Conservation (phyloP, 352 stramenopile species). For the Phytopythium helicoides region DNA sequence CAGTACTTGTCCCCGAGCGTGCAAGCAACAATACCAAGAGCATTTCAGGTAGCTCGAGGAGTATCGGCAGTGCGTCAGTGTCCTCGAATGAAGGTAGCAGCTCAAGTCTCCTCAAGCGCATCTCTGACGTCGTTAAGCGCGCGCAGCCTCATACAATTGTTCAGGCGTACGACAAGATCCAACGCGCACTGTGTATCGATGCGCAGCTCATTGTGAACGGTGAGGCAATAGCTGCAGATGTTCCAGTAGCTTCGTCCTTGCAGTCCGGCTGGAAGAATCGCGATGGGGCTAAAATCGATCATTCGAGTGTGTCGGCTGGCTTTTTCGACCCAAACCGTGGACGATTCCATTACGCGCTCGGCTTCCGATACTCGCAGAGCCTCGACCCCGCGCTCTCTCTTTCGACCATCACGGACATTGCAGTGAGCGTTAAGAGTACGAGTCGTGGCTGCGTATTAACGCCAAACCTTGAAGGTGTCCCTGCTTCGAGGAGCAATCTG, state of each 20-base stretch:
- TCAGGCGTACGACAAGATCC: conserved; percentile 48
- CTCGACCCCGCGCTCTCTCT: conserved; percentile 24
- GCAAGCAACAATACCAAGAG: too few species aligned
- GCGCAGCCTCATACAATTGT: conserved; percentile 53
- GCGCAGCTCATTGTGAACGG: conserved; percentile 39
- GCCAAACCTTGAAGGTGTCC: too few species aligned
- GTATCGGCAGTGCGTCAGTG: background rate
- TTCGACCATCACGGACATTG: conserved; percentile 21
- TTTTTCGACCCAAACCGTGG: conserved; percentile 21
- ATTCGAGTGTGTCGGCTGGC: conserved; percentile 5
- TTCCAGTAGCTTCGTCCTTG: conserved; percentile 11
- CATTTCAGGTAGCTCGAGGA: background rate
- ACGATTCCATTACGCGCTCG: conserved; percentile 33
- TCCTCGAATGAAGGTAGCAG: background rate
- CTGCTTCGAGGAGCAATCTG: conserved; percentile 6
- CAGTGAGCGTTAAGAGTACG: conserved; percentile 10
- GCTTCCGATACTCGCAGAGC: conserved; percentile 21
- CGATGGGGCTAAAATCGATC: conserved; percentile 8
- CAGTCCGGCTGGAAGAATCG: conserved; percentile 6
- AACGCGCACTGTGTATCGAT: conserved; percentile 23
- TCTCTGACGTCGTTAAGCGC: conserved; percentile 47
- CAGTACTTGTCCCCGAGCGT: too few species aligned
- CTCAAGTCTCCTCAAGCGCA: background rate
- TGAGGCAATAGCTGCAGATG: conserved; percentile 18
- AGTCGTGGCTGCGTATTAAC: too few species aligned